Conservation (phyloP, 2,329 filamentous ascomycete species). For the Aureobasidium sp. region DNA sequence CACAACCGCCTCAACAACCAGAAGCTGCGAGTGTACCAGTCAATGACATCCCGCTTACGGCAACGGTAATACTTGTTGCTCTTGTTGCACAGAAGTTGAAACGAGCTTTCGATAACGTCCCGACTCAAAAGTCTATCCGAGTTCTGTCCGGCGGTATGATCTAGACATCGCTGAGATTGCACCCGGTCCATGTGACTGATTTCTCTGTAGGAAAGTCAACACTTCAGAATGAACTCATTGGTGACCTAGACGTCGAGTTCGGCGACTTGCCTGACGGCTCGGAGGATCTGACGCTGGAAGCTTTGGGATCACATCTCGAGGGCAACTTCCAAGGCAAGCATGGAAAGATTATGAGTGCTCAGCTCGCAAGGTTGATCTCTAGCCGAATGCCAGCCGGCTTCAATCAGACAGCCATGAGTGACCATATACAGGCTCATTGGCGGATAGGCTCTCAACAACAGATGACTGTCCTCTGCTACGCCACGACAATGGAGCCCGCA, state of each 20-base stretch:
- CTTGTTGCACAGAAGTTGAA: slow-evolving; percentile 98
- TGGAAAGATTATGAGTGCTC: slow-evolving; percentile 85
- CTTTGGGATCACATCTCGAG: slow-evolving; percentile 92
- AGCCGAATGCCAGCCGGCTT: slow-evolving; percentile 99
- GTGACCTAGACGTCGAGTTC: slow-evolving; percentile 96
- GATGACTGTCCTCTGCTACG: slow-evolving; percentile 79
- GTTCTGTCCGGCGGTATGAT: slow-evolving; percentile 89
- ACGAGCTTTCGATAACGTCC: slow-evolving; percentile 82
- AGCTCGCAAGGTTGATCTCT: slow-evolving; percentile 90
- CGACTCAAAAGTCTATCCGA: slow-evolving; percentile 93
- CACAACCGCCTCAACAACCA: slow-evolving; percentile 58
- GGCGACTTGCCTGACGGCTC: slow-evolving; percentile 97
- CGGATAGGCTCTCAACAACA: slow-evolving; percentile 80
- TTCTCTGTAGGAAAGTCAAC: slow-evolving; percentile 76
- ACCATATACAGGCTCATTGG: slow-evolving; percentile 93
- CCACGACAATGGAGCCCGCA: too few relatives aligned
- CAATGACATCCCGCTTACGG: slow-evolving; percentile 79
- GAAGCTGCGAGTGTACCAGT: slow-evolving; percentile 82
- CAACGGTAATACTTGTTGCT: too few relatives aligned
- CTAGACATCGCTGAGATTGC: not conserved
- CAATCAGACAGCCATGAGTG: slow-evolving; percentile 92
- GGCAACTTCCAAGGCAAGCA: slow-evolving; percentile 98
- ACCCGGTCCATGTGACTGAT: not conserved
- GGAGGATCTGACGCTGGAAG: slow-evolving; percentile 92
- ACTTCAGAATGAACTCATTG: slow-evolving; percentile 95